Evolutionary conservation across 2,329 filamentous ascomycete genomes (phyloP), one percentile per base, ranked within the genome.

Genomic region (Xylariaceae sp.): DNA sequence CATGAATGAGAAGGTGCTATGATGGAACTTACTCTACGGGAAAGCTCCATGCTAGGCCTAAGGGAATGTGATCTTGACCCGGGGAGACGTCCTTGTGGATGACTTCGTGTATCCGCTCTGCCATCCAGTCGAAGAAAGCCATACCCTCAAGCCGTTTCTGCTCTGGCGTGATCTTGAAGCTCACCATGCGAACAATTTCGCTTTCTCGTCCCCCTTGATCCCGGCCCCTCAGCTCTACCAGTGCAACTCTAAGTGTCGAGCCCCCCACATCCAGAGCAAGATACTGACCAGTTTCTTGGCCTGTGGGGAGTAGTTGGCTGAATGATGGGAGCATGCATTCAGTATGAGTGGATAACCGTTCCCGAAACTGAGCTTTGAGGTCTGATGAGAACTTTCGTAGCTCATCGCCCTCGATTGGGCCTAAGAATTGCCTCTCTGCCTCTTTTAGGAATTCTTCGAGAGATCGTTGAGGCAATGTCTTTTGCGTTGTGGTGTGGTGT

Each of bases 61-160:
- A 68, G 8, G 73, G 73, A 38, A 85, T 63, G 19, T 74, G 69
- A 2, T 65, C 60, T 43, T 64, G 59, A 17, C 58, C 61, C 3
- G 62, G 58, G 34, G 66, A 63, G 17, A 66, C 54, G 15, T 69
- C 71, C 33, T 65, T 64, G 6, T 65, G 61, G 9, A 85, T 63
- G 1, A 78, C 79, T 37, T 82, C 74, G 38, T 66, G 59, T 51
- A 85, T 81, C 48, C 71, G 73, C 32, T 68, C 66, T 1, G 80
- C 81, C 73, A 85, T 81, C 82, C 82, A 86, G 56, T 81, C 72
- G 50, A 85, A 86, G 54, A 85, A 84, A 0, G 62, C 67, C 51
- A 73, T 71, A 13, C 81, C 81, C 45, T 73, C 67, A 1, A 83
- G 66, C 43, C 66, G 64, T 60, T 79, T 83, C 39, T 83, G 65